Conservation (phyloP, 305 asterid genomes). For the Solanum hybrid region DNA sequence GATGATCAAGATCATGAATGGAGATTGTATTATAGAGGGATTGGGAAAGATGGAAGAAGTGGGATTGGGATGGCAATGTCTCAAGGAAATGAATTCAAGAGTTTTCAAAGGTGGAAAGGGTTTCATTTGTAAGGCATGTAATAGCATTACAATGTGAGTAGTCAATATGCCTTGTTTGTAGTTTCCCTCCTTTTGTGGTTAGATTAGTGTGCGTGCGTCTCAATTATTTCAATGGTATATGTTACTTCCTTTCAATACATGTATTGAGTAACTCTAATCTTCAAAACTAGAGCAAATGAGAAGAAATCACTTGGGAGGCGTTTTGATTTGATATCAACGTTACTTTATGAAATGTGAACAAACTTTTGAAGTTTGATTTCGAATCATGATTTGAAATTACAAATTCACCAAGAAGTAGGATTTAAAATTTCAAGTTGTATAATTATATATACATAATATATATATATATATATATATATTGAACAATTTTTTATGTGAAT, state of each 20-base stretch:
- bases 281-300: neutral
- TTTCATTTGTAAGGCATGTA: slow-evolving; percentile 38
- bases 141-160: neutral
- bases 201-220: neutral
- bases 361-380: too few relatives aligned
- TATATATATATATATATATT: too few relatives aligned
- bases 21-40: slow-evolving; percentile 78
- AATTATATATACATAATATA: neutral
- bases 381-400: too few relatives aligned
- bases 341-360: neutral
- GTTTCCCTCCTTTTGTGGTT: neutral
- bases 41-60: slow-evolving; percentile 55
- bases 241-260: rapidly evolving
- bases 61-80: slow-evolving; percentile 80
- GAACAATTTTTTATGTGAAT: rapidly evolving
- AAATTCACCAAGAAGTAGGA: neutral
- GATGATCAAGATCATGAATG: slow-evolving; percentile 45
- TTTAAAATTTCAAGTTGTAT: neutral
- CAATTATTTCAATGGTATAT: too few relatives aligned
- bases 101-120: slow-evolving; percentile 57
- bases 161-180: neutral
- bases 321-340: neutral
- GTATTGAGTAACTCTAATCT: neutral
- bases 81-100: slow-evolving; percentile 29
- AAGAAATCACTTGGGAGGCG: neutral